These are phyloP conservation scores for Mangifera indica DNA, from an alignment of 345 rosid genomes.

Conservation along the genomic window DNA sequence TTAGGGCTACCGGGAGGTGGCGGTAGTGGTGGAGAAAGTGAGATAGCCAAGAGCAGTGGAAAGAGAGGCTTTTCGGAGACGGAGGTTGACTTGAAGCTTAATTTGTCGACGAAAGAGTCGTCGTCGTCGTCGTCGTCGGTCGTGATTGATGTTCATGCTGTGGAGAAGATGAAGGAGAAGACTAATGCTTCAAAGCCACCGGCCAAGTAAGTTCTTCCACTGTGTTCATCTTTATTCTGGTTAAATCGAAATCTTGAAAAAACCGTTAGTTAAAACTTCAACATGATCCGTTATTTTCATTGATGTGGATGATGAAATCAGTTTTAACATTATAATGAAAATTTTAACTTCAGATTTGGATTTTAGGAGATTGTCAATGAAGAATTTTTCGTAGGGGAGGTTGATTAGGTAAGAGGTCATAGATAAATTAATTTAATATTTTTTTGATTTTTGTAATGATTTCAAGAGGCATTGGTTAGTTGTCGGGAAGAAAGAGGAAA, in stretches of 20 bases:
- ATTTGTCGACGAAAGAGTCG: slow-evolving; percentile 48
- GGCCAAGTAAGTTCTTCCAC: slow-evolving; percentile 46
- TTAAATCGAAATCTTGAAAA: too few relatives aligned
- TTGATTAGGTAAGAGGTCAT: neutral
- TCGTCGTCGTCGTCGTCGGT: neutral
- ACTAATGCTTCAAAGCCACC: slow-evolving; percentile 41
- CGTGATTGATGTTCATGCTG: slow-evolving; percentile 7
- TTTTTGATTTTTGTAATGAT: neutral
- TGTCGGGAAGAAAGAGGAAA: slow-evolving; percentile 59
- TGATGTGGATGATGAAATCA: too few relatives aligned
- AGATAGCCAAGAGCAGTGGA: slow-evolving; percentile 34
- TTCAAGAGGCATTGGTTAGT: slow-evolving; percentile 26
- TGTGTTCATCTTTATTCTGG: too few relatives aligned
- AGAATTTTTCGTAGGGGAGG: neutral
- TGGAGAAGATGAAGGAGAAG: slow-evolving; percentile 35
- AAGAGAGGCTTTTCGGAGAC: slow-evolving; percentile 71
- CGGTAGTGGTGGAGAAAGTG: slow-evolving; percentile 16
- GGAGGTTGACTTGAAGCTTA: slow-evolving; percentile 69
- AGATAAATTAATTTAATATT: neutral
- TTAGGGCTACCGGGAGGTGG: slow-evolving; percentile 66
- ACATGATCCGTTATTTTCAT: too few relatives aligned
- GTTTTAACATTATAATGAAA: too few relatives aligned
- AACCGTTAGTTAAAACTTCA: too few relatives aligned
- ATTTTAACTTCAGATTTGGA: too few relatives aligned
- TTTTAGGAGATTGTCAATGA: neutral